phyloP scores from a whole-genome alignment of 306 rosid species.

The Dalbergia oliveri region DNA sequence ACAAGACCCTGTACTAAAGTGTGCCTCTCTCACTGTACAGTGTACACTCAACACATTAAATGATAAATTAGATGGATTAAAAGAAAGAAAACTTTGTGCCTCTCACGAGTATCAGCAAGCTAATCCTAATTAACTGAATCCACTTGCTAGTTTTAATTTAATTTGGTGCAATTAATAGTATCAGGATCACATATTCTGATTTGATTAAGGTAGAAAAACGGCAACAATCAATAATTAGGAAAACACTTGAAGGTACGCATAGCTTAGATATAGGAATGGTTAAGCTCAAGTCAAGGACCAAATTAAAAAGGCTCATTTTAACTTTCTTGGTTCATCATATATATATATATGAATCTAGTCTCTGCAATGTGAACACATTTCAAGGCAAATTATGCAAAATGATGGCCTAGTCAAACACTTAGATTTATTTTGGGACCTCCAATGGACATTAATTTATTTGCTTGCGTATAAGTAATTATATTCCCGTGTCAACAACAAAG shows the following conservation, averaged over 20 bases:
- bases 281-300: background rate
- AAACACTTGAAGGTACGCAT: background rate
- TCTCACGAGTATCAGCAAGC: background rate
- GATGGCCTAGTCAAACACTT: background rate
- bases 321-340: background rate
- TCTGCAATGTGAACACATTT: background rate
- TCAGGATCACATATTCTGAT: background rate
- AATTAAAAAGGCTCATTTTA: background rate
- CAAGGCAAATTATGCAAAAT: background rate
- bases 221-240: too few relatives aligned
- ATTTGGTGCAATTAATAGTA: background rate
- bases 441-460: background rate
- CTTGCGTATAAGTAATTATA: too few relatives aligned
- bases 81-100: background rate
- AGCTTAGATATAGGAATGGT: background rate
- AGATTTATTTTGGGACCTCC: background rate
- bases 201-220: background rate
- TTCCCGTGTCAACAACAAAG: too few relatives aligned
- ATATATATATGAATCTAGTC: background rate
- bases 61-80: background rate
- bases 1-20: background rate
- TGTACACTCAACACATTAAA: background rate
- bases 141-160: background rate
- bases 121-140: conserved; percentile 5
- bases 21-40: background rate